Evolutionary conservation across 2,329 filamentous ascomycete genomes (phyloP), one percentile per base, ranked within the genome.

Genomic region (Stromatinia cepivora): DNA sequence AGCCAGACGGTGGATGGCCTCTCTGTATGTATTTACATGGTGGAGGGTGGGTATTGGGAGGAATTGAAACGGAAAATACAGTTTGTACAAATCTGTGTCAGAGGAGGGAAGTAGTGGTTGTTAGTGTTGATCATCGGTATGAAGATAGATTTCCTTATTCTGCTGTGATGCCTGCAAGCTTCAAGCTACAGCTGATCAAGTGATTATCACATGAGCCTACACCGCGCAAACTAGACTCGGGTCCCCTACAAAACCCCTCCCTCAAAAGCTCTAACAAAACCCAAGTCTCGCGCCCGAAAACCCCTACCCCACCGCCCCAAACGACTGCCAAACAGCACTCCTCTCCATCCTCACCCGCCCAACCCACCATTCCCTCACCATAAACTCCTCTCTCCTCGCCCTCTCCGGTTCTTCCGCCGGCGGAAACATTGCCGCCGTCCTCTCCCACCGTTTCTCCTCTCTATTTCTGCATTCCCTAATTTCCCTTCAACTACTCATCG

Each of bases 61-160:
- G 85, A 86, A 77, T 93, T 89, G 72, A 92, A 78, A 70, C 84
- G 0, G 86, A 88, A 78, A 87, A 88, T 72, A 82, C 82, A 8
- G 83, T 87, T 4, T 84, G 84, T 62, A 82, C 84, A n/a, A 82
- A 87, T 73, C 75, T 88, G 15, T 87, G 84, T 72, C 79, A 79
- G 28, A 79, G 84, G 22, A 82, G 81, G 0, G 81, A 81, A 17
- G 84, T 81, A 68, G 84, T 87, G 1, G 85, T 87, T 1, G 79
- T 87, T 25, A 82, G 82, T 0, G 82, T 85, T 3, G 84, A 87
- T 73, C 87, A 87, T 72, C 80, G 85, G 84, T 86, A 73, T 25
- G 59, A 6, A 11, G 6, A 15, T 50, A 11, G 34, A 6, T 13
- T 25, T 50, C 11, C 11, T 52, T 17, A 17, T 45, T 34, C 20